Base-by-base conservation (phyloP, 805 yeast genomes). In the Wickerhamia fluorescens region DNA sequence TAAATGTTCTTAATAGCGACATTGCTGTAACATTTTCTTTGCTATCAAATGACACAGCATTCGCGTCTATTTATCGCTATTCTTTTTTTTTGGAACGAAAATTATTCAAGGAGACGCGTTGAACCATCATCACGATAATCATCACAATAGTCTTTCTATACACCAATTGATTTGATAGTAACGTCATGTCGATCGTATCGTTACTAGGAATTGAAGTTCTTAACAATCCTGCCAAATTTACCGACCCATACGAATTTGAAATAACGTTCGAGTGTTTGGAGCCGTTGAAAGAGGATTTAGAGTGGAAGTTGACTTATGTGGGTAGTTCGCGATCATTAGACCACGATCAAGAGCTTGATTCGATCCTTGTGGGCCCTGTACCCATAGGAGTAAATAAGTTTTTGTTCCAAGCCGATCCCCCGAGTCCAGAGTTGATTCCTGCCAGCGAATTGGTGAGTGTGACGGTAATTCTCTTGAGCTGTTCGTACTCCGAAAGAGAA, bases 361-460 rank as follows among this genome's bases (percentile, higher is more conserved):
- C 96, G 1, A 77, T 92, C 21, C 61, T 92, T n/a, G 99, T 92
- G 3, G 99, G 99, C 0, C 99, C 99, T 0, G 95, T 92, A 2
- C 99, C 98, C 0, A 95, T 92, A 2, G 99, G 99, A 1, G 77
- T 89, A 23, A 92, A 92, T 51, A 87, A 89, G 56, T 92, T 92
- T 47, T 70, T 88, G 7, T 82, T 92, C 53, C 75, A 84, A 12
- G 96, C 97, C 0, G 97, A 94, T 47, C 95, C 99, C 0, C 99
- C 99, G 1, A 77, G 89, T 1, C 94, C 96, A 0, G 97, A 89
- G 43, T 58, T 88, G 42, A 92, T 92, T 41, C 99, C 99, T 0
- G 96, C 96, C 3, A 79, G 86, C 41, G 98, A 92, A 53, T 68
- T 92, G 38, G 96, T 92, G 9, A 77, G 89, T 37, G 97, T 92